phyloP scores from a whole-genome alignment of 2,329 filamentous ascomycete genomes.

The Fusarium papillatum region DNA sequence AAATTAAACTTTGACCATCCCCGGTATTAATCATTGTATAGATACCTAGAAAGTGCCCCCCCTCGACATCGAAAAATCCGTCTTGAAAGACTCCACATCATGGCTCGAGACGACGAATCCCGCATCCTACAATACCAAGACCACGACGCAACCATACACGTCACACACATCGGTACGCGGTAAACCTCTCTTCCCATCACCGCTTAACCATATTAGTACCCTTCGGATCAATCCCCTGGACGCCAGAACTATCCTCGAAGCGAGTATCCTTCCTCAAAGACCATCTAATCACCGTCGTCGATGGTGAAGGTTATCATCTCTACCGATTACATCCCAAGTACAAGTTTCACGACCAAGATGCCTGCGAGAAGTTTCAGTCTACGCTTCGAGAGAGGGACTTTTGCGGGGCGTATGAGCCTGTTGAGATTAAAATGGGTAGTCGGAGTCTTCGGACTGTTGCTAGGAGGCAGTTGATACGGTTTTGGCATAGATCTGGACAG shows the following conservation, averaged over 20 bases:
- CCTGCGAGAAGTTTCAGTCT: slow-evolving; percentile 5
- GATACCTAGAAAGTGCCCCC: slow-evolving; percentile 1
- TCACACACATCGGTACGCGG: slow-evolving; percentile 12
- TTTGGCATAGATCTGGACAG: neutral
- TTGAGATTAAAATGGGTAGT: slow-evolving; percentile 1
- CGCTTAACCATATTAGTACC: neutral
- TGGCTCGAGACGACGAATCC: slow-evolving; percentile 22
- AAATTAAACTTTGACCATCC: neutral
- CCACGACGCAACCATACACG: slow-evolving; percentile 11
- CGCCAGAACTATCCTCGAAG: neutral
- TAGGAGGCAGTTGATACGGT: slow-evolving; percentile 9
- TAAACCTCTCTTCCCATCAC: neutral
- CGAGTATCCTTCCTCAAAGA: slow-evolving; percentile 3
- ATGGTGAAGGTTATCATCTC: slow-evolving; percentile 15
- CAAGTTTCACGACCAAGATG: slow-evolving; percentile 6
- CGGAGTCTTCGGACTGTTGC: neutral
- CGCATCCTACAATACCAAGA: slow-evolving; percentile 25
- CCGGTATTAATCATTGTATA: neutral
- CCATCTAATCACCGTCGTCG: slow-evolving; percentile 7
- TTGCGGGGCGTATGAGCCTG: neutral
- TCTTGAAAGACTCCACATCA: slow-evolving; percentile 18
- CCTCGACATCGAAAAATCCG: neutral
- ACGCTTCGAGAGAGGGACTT: slow-evolving; percentile 12
- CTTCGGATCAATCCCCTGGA: slow-evolving; percentile 12
- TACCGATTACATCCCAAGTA: slow-evolving; percentile 13